Conservation (phyloP, 2,329 filamentous ascomycete genomes). For the Amauroascus verrucosus region DNA sequence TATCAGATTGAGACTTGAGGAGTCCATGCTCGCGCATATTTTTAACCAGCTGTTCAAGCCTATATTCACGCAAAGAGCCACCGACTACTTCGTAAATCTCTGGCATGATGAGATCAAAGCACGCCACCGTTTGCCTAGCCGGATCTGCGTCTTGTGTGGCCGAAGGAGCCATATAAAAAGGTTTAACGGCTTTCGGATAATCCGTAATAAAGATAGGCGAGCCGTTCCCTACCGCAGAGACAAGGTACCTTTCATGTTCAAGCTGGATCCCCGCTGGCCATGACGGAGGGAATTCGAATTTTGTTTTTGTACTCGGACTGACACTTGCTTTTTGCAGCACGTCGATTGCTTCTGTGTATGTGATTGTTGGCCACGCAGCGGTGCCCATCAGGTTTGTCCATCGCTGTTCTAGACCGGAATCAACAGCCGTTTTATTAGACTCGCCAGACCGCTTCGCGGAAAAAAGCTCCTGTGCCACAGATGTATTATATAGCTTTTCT, state of each 20-base stretch:
- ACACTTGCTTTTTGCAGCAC: constrained; percentile 50
- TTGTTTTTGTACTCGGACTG: constrained; percentile 32
- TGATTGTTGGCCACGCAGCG: constrained; percentile 64
- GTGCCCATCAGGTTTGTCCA: constrained; percentile 58
- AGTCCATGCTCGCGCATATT: constrained; percentile 64
- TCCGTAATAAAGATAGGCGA: constrained; percentile 81
- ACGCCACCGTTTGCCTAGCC: constrained; percentile 56
- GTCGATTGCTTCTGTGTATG: constrained; percentile 68
- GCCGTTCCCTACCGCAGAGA: constrained; percentile 52
- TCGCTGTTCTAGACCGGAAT: constrained; percentile 49
- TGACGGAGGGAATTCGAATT: constrained; percentile 57
- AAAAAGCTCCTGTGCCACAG: constrained; percentile 47
- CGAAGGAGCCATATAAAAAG: constrained; percentile 74
- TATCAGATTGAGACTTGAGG: constrained; percentile 26
- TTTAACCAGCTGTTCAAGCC: constrained; percentile 53
- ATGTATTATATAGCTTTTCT: constrained; percentile 40
- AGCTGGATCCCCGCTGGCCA: constrained; percentile 72
- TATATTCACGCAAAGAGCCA: constrained; percentile 80
- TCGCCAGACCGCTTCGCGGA: constrained; percentile 35
- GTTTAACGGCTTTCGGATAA: constrained; percentile 81
- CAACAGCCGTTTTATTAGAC: constrained; percentile 31
- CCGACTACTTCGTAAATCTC: constrained; percentile 79
- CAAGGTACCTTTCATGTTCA: constrained; percentile 86
- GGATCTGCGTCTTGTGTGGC: constrained; percentile 12
- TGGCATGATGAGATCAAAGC: constrained; percentile 81